phyloP scores from a whole-genome alignment of 306 rosid genomes.

The Chamaecrista fasciculata region DNA sequence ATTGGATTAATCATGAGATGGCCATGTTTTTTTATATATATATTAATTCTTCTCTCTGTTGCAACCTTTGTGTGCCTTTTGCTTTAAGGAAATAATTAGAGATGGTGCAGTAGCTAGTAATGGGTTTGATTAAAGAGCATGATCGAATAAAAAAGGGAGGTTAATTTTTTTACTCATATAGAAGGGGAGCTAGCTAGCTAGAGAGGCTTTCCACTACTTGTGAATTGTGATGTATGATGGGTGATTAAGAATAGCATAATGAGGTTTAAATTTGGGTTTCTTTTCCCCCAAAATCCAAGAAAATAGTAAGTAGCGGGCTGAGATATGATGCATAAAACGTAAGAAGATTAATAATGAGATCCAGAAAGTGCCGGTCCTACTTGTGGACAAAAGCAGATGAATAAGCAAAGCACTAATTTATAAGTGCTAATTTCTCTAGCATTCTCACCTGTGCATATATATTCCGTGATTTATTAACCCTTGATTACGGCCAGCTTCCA shows the following conservation, averaged over 20 bases:
- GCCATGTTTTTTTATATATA: neutral
- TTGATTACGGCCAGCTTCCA: slow-evolving; percentile 25
- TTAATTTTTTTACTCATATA: neutral
- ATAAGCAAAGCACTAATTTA: slow-evolving; percentile 34
- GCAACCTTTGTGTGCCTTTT: slow-evolving; percentile 10
- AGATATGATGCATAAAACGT: too few species aligned
- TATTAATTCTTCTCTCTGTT: slow-evolving; percentile 7
- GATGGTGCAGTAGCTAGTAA: neutral
- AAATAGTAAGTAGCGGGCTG: slow-evolving; percentile 13
- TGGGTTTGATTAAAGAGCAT: slow-evolving; percentile 11
- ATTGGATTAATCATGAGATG: slow-evolving; percentile 14
- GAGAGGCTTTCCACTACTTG: neutral
- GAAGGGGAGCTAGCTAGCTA: too few species aligned
- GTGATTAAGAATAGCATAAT: slow-evolving; percentile 21
- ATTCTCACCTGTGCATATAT: slow-evolving; percentile 16
- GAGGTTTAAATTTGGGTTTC: slow-evolving; percentile 1
- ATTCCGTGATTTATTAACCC: slow-evolving; percentile 8
- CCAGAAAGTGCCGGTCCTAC: too few species aligned
- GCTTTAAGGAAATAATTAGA: slow-evolving; percentile 20
- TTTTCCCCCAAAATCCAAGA: neutral
- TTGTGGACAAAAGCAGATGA: slow-evolving; percentile 38
- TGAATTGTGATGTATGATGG: neutral
- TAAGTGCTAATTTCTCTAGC: too few species aligned
- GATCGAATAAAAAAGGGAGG: slow-evolving; percentile 15
- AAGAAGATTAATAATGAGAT: too few species aligned